Evolutionary conservation across 2,329 filamentous ascomycete species (phyloP), one percentile per base, ranked within the genome.

Genomic region (Knufia petricola): DNA sequence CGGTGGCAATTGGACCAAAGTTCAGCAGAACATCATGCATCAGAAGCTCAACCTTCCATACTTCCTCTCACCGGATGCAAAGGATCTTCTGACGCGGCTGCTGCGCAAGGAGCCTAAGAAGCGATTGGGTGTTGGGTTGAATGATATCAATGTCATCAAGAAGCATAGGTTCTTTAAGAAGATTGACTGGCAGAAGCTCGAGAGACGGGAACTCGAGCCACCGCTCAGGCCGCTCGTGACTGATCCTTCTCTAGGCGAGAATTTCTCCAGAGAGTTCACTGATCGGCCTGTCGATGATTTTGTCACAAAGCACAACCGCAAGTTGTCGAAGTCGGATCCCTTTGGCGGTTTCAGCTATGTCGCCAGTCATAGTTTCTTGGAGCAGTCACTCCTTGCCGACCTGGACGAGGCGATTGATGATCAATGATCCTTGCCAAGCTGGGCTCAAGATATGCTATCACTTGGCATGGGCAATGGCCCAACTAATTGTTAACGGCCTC

Each of bases 131-230:
- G 80, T 81, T 51, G 94, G 94, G 81, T 84, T 85, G 37, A 90
- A 89, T 67, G 92, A 98, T 57, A 71, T 98, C 43, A 74, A 78
- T 48, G 82, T 76, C 0, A 85, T 98, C 69, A 94, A 94, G 74
- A 82, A 82, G 54, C 92, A 98, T 64, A 81, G 92, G 8, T 98
- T 98, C 74, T 98, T 98, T 77, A 81, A 86, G 62, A 92, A 87
- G 71, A 94, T 98, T 61, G 83, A 98, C 69, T 98, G 92, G 92
- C 83, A 81, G 68, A 84, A 82, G 59, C 77, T 98, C 12, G 87
- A 85, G 53, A 80, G 78, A 23, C 78, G 90, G 30, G 87, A 95
- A 66, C 58, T 95, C 40, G 83, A 86, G 58, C 85, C 92, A 1
- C 92, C 92, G 0, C 96, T 98, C 59, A 80, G 85, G 63, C 92